phyloP scores from a whole-genome alignment of 106 monocot genomes.

The Platanthera zijinensis region DNA sequence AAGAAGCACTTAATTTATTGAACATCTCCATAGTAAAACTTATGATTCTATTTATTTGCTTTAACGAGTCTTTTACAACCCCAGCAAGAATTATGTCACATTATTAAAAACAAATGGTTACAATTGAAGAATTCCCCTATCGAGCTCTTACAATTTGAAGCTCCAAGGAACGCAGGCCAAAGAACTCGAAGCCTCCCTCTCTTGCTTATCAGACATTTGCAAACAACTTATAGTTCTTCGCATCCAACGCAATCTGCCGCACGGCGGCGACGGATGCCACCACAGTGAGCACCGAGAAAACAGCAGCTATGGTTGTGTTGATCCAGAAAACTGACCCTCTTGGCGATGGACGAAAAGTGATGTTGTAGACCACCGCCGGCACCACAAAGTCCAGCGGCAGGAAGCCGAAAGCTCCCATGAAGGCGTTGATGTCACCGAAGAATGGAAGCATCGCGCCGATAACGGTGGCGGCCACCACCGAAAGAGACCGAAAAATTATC shows the following conservation, averaged over 20 bases:
- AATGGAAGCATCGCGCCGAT: conserved; percentile 91
- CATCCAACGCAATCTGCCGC: conserved; percentile 20
- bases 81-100: no score
- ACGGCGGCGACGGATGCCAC: conserved; percentile 36
- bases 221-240: conserved; percentile 20
- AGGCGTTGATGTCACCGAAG: conserved; percentile 83
- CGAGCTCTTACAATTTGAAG: background rate
- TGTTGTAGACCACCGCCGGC: conserved; percentile 65
- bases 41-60: no score
- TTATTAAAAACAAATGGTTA: no score
- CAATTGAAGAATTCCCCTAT: background rate
- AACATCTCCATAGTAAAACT: no score
- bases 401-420: conserved; percentile 85
- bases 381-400: conserved; percentile 83
- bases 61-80: no score
- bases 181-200: background rate
- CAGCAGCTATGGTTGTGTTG: conserved; percentile 37
- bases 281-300: conserved; percentile 50
- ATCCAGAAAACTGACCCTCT: conserved; percentile 62
- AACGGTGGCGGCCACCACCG: conserved; percentile 42
- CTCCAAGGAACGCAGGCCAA: background rate
- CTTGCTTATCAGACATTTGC: conserved; percentile 17
- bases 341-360: conserved; percentile 62
- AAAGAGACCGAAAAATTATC: conserved; percentile 50
- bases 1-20: no score